Percentiles rank a stretch among this genome's conserved stretches.
Evolutionary conservation across 2,329 filamentous ascomycete species (phyloP).

Genomic region (Madurella mycetomatis): DNA sequence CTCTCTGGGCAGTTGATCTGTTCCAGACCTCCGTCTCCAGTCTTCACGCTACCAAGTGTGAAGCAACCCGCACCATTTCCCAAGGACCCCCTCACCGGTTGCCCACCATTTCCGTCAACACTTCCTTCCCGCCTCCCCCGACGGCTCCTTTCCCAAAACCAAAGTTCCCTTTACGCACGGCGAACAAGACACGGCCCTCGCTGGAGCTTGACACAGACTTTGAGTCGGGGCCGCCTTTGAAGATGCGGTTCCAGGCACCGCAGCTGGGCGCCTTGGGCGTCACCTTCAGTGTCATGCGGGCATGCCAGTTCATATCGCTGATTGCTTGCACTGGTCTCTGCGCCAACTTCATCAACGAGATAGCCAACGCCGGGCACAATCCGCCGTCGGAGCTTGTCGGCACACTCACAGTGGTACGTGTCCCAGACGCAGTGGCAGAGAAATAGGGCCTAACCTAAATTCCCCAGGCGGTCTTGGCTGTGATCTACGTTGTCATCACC

Average conservation of each 20-base stretch:
- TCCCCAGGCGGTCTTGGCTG: conserved; percentile 16
- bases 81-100: conserved; percentile 7
- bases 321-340: conserved; percentile 23
- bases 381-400: conserved; percentile 24
- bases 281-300: conserved; percentile 23
- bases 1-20: conserved; percentile 23
- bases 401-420: conserved; percentile 24
- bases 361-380: conserved; percentile 17
- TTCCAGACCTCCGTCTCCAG: neutral
- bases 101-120: conserved; percentile 23
- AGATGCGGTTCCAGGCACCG: conserved; percentile 22
- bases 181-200: conserved; percentile 21
- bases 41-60: conserved; percentile 3
- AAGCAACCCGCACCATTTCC: neutral
- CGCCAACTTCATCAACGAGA: conserved; percentile 23
- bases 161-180: conserved; percentile 24
- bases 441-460: conserved; percentile 4
- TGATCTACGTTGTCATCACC: conserved; percentile 24
- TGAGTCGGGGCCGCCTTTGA: neutral
- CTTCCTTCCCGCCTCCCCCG: conserved; percentile 23
- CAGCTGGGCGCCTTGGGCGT: conserved; percentile 24
- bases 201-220: conserved; percentile 21
- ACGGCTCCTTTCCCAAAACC: conserved; percentile 23
- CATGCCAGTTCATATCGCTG: conserved; percentile 20
- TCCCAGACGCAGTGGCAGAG: too few species aligned